These are phyloP conservation scores for Ciborinia camelliae DNA, from an alignment of 2,329 filamentous ascomycete species.

Conservation along the genomic window DNA sequence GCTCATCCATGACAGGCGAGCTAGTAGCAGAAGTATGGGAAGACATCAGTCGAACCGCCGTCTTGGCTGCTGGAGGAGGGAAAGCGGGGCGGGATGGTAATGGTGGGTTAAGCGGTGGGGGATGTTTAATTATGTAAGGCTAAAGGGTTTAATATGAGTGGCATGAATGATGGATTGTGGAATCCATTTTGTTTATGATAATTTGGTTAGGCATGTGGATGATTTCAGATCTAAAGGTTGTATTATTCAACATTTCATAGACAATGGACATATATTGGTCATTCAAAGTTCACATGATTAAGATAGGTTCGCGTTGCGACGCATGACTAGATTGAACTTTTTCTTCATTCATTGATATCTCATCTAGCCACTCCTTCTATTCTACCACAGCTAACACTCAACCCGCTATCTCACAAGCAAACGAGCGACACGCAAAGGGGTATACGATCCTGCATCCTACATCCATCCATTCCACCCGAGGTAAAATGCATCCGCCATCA, in stretches of 20 bases:
- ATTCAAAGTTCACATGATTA: background rate
- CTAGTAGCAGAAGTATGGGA: constrained; percentile 20
- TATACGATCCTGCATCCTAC: constrained; percentile 5
- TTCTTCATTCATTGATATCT: constrained; percentile 2
- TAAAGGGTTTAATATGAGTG: too few relatives aligned
- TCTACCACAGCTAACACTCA: background rate
- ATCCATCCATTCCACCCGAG: background rate
- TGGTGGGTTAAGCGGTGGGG: constrained; percentile 14
- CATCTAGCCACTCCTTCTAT: background rate
- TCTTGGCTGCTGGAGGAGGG: constrained; percentile 15
- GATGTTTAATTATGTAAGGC: constrained; percentile 16
- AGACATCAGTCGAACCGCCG: constrained; percentile 16
- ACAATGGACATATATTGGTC: background rate
- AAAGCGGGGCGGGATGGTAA: background rate
- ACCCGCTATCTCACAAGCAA: background rate
- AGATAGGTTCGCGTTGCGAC: background rate
- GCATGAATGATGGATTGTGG: background rate
- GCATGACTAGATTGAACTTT: background rate
- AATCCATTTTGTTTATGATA: background rate
- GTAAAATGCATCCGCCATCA: background rate
- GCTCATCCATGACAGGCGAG: constrained; percentile 15
- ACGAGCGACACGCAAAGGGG: constrained; percentile 10
- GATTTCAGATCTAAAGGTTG: background rate
- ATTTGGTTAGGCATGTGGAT: background rate
- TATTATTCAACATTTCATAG: too few relatives aligned